Percentiles rank a stretch among this genome's conserved stretches.
These are phyloP conservation scores for Blastosporella zonata DNA, from an alignment of 1,284 basidiomycete species.

Conservation along the genomic window DNA sequence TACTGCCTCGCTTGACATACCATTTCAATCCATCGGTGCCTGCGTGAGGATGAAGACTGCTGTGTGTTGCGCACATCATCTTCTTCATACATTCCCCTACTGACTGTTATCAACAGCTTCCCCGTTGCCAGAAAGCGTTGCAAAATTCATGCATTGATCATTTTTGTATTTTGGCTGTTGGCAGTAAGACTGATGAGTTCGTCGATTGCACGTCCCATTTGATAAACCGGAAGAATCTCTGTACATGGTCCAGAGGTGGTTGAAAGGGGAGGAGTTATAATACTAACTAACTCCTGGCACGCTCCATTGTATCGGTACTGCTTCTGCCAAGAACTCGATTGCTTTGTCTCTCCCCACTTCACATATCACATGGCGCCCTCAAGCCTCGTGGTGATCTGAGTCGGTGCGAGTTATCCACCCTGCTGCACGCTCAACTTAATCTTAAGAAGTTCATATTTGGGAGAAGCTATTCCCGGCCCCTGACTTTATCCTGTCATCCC, in stretches of 20 bases:
- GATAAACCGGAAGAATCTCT: constrained; percentile 64
- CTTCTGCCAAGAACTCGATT: background rate
- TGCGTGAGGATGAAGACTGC: constrained; percentile 62
- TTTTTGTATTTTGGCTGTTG: background rate
- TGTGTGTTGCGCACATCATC: constrained; percentile 33
- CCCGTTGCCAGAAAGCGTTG: constrained; percentile 51
- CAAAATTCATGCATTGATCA: constrained; percentile 45
- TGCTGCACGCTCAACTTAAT: no score
- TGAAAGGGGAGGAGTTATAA: constrained; percentile 42
- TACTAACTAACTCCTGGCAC: background rate
- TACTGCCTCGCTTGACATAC: constrained; percentile 48
- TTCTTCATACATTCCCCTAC: background rate
- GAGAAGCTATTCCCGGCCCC: no score
- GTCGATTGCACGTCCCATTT: constrained; percentile 50
- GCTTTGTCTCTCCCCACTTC: background rate
- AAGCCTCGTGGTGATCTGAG: no score
- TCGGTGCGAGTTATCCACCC: no score
- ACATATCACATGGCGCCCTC: background rate
- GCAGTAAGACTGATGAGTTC: constrained; percentile 22
- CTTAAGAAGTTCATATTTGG: no score
- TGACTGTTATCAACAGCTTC: constrained; percentile 36
- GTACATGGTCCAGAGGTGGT: constrained; percentile 58
- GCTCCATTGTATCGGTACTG: background rate
- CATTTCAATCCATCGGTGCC: constrained; percentile 53
- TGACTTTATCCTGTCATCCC: no score